Conservation (phyloP, 2,329 filamentous ascomycete genomes). For the Emergomyces pasteurianus region DNA sequence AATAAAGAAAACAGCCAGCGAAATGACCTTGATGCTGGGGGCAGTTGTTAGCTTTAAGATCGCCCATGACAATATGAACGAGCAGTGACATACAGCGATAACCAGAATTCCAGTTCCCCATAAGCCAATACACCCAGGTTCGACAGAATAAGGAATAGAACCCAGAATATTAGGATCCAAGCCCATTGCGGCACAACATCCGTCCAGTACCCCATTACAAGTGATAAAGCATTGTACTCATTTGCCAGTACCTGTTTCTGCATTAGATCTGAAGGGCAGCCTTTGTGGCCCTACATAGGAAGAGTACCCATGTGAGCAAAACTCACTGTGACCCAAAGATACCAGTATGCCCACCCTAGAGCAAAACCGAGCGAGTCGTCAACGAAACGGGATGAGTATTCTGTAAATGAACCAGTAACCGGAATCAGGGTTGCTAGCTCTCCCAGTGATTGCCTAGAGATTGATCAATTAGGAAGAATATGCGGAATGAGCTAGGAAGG, state of each 20-base stretch:
- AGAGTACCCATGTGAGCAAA: too few relatives aligned
- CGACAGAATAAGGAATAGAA: constrained; percentile 30
- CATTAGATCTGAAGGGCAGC: not conserved
- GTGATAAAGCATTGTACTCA: constrained; percentile 36
- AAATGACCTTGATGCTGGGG: constrained; percentile 22
- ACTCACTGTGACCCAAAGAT: constrained; percentile 32
- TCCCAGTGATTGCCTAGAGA: constrained; percentile 59
- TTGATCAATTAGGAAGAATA: not conserved
- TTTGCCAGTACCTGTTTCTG: constrained; percentile 23
- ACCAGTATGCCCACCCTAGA: constrained; percentile 59
- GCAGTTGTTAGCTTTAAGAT: not conserved
- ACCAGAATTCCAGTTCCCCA: constrained; percentile 42
- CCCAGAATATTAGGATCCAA: constrained; percentile 38
- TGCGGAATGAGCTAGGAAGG: too few relatives aligned
- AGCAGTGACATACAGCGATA: constrained; percentile 20
- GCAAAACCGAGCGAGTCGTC: constrained; percentile 58
- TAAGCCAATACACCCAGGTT: constrained; percentile 36
- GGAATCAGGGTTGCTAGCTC: constrained; percentile 65
- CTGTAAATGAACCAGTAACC: constrained; percentile 59
- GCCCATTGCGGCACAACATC: constrained; percentile 33
- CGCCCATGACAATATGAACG: not conserved
- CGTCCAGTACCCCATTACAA: constrained; percentile 36
- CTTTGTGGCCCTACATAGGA: not conserved
- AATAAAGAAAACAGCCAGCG: constrained; percentile 22
- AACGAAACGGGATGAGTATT: constrained; percentile 57